phyloP scores from a whole-genome alignment of 2,329 filamentous ascomycete species.

The Colletotrichum lupini region DNA sequence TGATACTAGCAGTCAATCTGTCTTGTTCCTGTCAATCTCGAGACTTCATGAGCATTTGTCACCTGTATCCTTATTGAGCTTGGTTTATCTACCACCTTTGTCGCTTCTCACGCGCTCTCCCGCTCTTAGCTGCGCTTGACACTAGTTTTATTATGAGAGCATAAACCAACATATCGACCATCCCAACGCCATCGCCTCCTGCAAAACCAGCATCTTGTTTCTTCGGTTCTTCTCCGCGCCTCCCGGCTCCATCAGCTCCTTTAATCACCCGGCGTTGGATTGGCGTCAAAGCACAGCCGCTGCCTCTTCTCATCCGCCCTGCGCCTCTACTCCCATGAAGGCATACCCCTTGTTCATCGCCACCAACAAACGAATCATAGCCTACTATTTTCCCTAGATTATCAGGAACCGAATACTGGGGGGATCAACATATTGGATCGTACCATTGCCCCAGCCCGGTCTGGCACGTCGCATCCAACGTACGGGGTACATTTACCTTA shows the following conservation, averaged over 20 bases:
- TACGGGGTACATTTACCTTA: not conserved
- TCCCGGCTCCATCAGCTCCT: not conserved
- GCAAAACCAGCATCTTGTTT: not conserved
- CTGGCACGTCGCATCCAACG: not conserved
- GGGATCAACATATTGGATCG: constrained; percentile 5
- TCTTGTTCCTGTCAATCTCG: not conserved
- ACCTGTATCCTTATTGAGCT: not conserved
- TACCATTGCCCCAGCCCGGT: constrained; percentile 3
- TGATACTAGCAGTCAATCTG: not conserved
- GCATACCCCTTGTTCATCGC: constrained; percentile 18
- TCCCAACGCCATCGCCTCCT: not conserved
- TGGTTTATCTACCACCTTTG: not conserved
- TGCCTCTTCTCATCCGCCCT: not conserved
- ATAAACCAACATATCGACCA: not conserved
- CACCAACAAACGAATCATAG: constrained; percentile 10
- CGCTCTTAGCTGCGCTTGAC: not conserved
- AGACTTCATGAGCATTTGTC: not conserved
- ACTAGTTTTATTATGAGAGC: not conserved
- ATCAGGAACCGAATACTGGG: not conserved
- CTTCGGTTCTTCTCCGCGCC: not conserved
- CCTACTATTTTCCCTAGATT: not conserved
- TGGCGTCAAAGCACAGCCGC: constrained; percentile 9
- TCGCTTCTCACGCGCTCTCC: not conserved
- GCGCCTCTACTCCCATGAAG: constrained; percentile 1
- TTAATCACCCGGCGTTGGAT: constrained; percentile 2